These are phyloP conservation scores for Brettanomyces nanus DNA, from an alignment of 805 yeast species.

Conservation along the genomic window DNA sequence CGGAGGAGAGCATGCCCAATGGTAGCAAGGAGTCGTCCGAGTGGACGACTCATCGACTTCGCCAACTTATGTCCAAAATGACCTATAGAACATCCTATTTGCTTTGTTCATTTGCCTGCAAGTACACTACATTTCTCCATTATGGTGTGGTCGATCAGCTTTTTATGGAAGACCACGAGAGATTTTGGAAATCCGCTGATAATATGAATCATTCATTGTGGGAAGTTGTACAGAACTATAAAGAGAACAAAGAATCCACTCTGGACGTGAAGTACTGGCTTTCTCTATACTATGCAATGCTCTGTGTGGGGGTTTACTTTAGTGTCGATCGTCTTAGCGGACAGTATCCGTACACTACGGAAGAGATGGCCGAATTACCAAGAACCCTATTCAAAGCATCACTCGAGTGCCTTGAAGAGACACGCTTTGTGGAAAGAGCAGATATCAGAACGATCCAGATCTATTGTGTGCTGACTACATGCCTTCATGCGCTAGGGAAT, in stretches of 20 bases:
- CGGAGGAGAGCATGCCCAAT: background rate
- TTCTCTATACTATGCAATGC: constrained; percentile 16
- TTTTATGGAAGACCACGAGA: constrained; percentile 17
- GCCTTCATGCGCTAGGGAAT: constrained; percentile 19
- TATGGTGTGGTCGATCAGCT: constrained; percentile 16
- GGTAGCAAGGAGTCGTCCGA: no score
- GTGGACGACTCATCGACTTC: no score
- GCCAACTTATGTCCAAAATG: constrained; percentile 3
- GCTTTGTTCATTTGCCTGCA: constrained; percentile 17
- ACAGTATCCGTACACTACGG: constrained; percentile 7
- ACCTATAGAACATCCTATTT: constrained; percentile 8
- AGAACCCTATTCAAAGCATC: constrained; percentile 16
- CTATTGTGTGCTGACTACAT: constrained; percentile 17
- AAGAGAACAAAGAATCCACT: background rate
- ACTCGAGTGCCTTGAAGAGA: constrained; percentile 14
- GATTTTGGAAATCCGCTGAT: constrained; percentile 8
- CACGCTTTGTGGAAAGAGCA: constrained; percentile 17
- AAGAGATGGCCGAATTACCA: constrained; percentile 11
- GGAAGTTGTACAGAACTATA: constrained; percentile 5
- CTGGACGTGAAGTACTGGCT: constrained; percentile 21
- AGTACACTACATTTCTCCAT: constrained; percentile 17
- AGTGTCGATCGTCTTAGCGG: constrained; percentile 13
- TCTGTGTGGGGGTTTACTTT: constrained; percentile 17
- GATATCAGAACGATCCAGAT: constrained; percentile 19
- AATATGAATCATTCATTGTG: constrained; percentile 7